phyloP scores from a whole-genome alignment of 164 flowering plant genomes.

The Vitis rotundifolia region DNA sequence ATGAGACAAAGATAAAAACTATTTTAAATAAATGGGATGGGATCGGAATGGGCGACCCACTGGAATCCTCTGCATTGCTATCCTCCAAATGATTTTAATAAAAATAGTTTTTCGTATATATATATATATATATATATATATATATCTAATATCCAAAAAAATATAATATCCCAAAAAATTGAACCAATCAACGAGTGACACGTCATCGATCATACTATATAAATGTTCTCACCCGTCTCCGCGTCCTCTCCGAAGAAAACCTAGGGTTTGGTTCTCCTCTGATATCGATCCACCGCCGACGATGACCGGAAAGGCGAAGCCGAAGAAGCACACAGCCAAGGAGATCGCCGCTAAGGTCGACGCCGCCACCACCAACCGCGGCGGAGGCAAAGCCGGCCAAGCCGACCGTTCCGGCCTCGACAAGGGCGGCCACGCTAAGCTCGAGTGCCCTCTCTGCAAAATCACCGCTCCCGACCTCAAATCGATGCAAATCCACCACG shows the following conservation, averaged over 20 bases:
- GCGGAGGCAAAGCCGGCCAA: constrained; percentile 66
- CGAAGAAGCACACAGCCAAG: constrained; percentile 72
- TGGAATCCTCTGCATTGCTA: no score
- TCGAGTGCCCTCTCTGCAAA: constrained; percentile 65
- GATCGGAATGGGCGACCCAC: no score
- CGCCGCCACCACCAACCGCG: constrained; percentile 69
- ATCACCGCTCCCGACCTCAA: constrained; percentile 52
- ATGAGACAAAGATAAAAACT: no score
- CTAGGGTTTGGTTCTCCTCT: constrained; percentile 1
- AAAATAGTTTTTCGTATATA: no score
- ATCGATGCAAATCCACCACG: constrained; percentile 70
- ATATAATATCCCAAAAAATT: no score
- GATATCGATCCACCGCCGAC: background rate
- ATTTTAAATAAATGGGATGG: no score
- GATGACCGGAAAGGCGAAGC: constrained; percentile 73
- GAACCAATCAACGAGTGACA: no score
- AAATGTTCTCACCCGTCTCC: no score
- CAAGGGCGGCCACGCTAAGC: constrained; percentile 63
- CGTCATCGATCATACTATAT: no score
- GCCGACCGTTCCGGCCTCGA: constrained; percentile 48
- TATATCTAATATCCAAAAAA: no score
- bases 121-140: no score
- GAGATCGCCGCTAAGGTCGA: constrained; percentile 57
- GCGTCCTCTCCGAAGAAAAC: background rate
- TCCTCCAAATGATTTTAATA: no score